Conservation (phyloP, 2,329 filamentous ascomycete species). For the Plectosphaerella plurivora region DNA sequence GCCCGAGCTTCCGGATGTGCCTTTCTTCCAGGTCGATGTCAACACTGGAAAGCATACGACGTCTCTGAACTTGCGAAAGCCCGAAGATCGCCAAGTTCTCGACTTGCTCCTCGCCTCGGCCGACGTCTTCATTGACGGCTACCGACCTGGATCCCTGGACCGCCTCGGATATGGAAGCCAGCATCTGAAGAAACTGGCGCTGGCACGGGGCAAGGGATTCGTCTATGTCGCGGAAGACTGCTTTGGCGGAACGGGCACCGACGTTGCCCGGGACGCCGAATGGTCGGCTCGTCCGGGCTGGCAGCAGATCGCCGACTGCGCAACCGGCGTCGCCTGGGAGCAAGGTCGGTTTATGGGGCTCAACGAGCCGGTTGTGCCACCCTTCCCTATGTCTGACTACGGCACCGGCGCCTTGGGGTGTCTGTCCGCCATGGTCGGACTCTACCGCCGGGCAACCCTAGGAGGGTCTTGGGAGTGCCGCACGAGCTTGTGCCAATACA, state of each 20-base stretch:
- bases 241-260: slow-evolving; percentile 51
- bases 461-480: slow-evolving; percentile 28
- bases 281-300: slow-evolving; percentile 57
- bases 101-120: slow-evolving; percentile 49
- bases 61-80: slow-evolving; percentile 50
- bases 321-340: slow-evolving; percentile 45
- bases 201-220: slow-evolving; percentile 48
- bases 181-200: slow-evolving; percentile 40
- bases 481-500: slow-evolving; percentile 29
- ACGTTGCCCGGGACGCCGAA: slow-evolving; percentile 24
- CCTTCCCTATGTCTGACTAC: slow-evolving; percentile 47
- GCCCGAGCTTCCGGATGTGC: slow-evolving; percentile 54
- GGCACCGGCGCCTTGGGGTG: slow-evolving; percentile 27
- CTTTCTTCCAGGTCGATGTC: slow-evolving; percentile 61
- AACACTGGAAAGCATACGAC: slow-evolving; percentile 60
- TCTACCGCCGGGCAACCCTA: slow-evolving; percentile 24
- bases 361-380: slow-evolving; percentile 53
- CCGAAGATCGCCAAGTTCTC: slow-evolving; percentile 43
- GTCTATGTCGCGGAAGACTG: slow-evolving; percentile 62
- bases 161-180: slow-evolving; percentile 53
- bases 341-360: slow-evolving; percentile 50
- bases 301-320: slow-evolving; percentile 61
- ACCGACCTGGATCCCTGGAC: slow-evolving; percentile 55
- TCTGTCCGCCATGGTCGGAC: slow-evolving; percentile 24
- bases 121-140: slow-evolving; percentile 60